Evolutionary conservation across 768 basidiomycete species (phyloP).

Genomic region (Phallus indusiatus): DNA sequence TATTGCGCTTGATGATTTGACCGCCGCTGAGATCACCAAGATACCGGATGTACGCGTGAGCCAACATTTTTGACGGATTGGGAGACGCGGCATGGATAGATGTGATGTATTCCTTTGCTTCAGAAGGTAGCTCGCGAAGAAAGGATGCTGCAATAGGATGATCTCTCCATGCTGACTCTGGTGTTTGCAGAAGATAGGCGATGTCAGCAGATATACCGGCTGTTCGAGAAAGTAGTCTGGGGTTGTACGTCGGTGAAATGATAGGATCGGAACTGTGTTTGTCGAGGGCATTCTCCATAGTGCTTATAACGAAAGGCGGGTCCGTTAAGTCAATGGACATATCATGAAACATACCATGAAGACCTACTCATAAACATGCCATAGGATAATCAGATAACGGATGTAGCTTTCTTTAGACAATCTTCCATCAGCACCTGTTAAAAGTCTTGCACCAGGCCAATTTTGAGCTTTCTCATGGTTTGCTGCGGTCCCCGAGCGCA

Average conservation of each 20-base stretch:
- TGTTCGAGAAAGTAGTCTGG: constrained; percentile 54
- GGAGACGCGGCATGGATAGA: constrained; percentile 43
- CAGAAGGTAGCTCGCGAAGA: constrained; percentile 34
- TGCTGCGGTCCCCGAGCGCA: constrained; percentile 29
- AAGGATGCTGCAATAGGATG: constrained; percentile 47
- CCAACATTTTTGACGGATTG: constrained; percentile 48
- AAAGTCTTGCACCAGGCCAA: constrained; percentile 45
- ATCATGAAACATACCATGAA: neutral
- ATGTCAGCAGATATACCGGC: constrained; percentile 58
- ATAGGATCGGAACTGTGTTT: constrained; percentile 51
- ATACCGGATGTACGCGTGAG: constrained; percentile 78
- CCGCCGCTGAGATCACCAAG: constrained; percentile 76
- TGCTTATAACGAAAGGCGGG: constrained; percentile 14
- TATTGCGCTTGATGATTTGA: constrained; percentile 51
- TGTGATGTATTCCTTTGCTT: constrained; percentile 41
- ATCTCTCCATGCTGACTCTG: constrained; percentile 44
- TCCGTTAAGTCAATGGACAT: neutral
- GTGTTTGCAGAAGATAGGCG: constrained; percentile 42
- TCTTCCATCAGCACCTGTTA: constrained; percentile 40
- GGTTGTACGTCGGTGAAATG: constrained; percentile 63
- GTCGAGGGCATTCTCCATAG: constrained; percentile 48
- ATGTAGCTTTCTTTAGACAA: constrained; percentile 58
- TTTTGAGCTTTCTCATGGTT: constrained; percentile 52
- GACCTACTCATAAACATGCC: constrained; percentile 69
- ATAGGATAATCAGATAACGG: constrained; percentile 65